phyloP scores from a whole-genome alignment of 176 grass and related monocot genomes.

The Puya raimondii region DNA sequence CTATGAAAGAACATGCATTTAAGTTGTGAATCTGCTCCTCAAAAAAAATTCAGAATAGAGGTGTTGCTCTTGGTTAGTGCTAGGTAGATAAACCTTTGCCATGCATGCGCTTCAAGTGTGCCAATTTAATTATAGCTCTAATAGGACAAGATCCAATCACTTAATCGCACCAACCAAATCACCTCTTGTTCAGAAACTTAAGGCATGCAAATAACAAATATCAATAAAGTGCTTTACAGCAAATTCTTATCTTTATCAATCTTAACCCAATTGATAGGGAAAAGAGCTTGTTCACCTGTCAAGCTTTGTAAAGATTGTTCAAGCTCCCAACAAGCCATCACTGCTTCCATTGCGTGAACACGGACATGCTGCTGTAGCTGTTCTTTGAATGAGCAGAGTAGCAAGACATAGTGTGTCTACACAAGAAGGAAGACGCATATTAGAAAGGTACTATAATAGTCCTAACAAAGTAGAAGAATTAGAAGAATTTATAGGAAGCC shows the following conservation, averaged over 20 bases:
- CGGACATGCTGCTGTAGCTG: constrained; percentile 70
- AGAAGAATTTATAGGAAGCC: no score
- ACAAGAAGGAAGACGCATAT: constrained; percentile 15
- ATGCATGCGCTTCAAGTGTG: no score
- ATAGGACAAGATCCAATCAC: no score
- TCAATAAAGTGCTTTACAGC: neutral
- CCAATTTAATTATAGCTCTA: no score
- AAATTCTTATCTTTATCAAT: neutral
- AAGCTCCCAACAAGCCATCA: constrained; percentile 73
- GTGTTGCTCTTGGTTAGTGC: no score
- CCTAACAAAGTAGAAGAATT: no score
- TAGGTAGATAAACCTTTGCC: no score
- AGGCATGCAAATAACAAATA: neutral
- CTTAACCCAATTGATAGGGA: neutral
- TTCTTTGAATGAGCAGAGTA: constrained; percentile 71
- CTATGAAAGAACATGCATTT: no score
- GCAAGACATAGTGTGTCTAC: constrained; percentile 58
- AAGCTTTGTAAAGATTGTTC: constrained; percentile 65
- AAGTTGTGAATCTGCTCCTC: no score
- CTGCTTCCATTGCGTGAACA: constrained; percentile 70
- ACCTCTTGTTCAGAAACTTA: no score
- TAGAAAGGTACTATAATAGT: neutral
- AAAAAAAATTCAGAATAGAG: no score
- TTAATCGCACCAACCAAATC: no score
- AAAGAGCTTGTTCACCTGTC: constrained; percentile 28